Conservation (phyloP, 2,329 filamentous ascomycete species). For the Aureobasidium sp. region DNA sequence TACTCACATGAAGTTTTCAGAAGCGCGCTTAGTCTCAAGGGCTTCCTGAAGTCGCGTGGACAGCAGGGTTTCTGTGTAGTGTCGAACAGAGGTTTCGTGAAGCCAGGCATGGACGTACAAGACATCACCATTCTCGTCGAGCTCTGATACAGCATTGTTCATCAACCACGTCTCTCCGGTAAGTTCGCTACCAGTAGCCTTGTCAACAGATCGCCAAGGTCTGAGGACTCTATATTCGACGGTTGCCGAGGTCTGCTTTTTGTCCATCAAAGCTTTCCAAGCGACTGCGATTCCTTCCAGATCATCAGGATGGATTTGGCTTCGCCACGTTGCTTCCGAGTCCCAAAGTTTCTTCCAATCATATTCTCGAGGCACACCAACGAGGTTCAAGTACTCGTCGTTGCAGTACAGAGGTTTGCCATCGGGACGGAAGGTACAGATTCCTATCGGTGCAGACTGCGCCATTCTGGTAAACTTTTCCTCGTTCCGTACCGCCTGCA, state of each 20-base stretch:
- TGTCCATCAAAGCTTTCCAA: conserved; percentile 27
- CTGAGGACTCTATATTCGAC: conserved; percentile 34
- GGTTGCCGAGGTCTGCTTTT: conserved; percentile 27
- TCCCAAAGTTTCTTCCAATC: conserved; percentile 16
- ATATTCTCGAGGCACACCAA: conserved; percentile 24
- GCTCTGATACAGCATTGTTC: conserved; percentile 28
- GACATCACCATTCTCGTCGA: conserved; percentile 26
- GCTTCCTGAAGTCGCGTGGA: conserved; percentile 30
- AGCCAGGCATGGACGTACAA: conserved; percentile 29
- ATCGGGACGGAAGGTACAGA: conserved; percentile 32
- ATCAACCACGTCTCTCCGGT: conserved; percentile 28
- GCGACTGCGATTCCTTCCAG: conserved; percentile 26
- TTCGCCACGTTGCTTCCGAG: conserved; percentile 26
- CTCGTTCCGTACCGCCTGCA: conserved; percentile 31
- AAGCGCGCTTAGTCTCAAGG: conserved; percentile 31
- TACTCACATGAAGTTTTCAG: conserved; percentile 31
- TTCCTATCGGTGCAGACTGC: conserved; percentile 34
- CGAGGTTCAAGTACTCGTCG: conserved; percentile 34
- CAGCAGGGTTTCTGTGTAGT: conserved; percentile 28
- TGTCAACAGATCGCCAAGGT: conserved; percentile 29
- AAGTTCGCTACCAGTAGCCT: conserved; percentile 24
- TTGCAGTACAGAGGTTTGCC: conserved; percentile 36
- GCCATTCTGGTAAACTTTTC: conserved; percentile 36
- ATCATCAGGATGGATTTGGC: conserved; percentile 27
- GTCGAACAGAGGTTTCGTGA: conserved; percentile 30